Evolutionary conservation across 139 green algal genomes (phyloP), one percentile per base, ranked within the genome.

Genomic region (Chlorella sp.): DNA sequence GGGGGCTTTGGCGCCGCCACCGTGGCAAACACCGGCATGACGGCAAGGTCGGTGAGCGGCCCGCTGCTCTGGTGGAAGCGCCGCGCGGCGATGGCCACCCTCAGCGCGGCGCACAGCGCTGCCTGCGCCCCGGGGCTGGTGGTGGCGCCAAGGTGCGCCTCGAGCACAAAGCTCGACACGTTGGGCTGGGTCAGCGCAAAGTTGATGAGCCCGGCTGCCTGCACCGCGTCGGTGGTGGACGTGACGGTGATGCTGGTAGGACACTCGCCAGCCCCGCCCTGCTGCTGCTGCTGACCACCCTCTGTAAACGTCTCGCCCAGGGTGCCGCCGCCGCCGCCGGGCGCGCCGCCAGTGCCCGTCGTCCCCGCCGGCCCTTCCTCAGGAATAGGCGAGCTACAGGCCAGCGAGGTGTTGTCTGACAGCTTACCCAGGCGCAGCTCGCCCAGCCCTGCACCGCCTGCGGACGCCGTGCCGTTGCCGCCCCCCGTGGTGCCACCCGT

Each of bases 201-300:
- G 49, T 82, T 82, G 5, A 82, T 70, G 10, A 77, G 49, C 3
- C 66, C 68, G 0, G 76, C 71, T 55, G 76, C 71, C 31, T 82
- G 76, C 42, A 74, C 64, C 2, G 67, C 42, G n/a, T 77, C 76
- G 2, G 76, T 77, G 35, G 49, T 33, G 60, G 71, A 64, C 30
- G 68, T 70, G 3, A 76, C 6, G 4, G 27, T 33, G 1, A 65
- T 55, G 62, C 42, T 55, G 42, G 42, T 55, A 17, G 42, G 42
- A 17, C 42, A 55, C 17, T n/a, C n/a, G n/a, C n/a, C n/a, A n/a
- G 42, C 10, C 42, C 42, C 17, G 42, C 17, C 17, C 17, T 10
- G 42, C 42, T 17, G 10, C 42, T 55, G 42, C 10, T 17, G 10
- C 10, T 17, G 10, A 10, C 10, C 42, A 55, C 17, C 42, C 10